Percentiles rank a stretch among this genome's conserved stretches.
Evolutionary conservation across 192 early-diverging fungal genomes (phyloP).

Genomic region (Entomortierella parvispora): DNA sequence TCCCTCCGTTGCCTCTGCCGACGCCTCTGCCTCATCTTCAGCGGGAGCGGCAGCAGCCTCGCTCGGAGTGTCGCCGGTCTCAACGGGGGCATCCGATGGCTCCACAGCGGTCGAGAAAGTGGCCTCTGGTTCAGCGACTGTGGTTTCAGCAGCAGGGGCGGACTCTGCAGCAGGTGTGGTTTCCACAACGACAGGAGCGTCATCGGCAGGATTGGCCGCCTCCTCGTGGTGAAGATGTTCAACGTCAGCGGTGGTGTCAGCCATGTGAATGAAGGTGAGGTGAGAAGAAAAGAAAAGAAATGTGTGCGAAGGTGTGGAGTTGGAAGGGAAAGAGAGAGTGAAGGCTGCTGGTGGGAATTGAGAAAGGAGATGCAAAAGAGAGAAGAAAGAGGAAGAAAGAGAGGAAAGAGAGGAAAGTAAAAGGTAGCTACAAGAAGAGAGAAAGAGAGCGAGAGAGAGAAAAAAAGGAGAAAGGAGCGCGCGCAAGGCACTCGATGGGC

Average conservation of each 20-base stretch:
- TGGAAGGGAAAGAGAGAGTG: not conserved
- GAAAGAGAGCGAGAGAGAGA: not conserved
- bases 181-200: not conserved
- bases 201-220: not conserved
- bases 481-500: too few species aligned
- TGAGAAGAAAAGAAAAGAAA: not conserved
- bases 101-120: constrained; percentile 46
- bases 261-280: constrained; percentile 9
- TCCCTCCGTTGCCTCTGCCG: constrained; percentile 1
- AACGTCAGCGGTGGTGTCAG: constrained; percentile 12
- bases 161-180: not conserved
- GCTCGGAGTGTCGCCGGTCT: constrained; percentile 32
- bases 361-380: not conserved
- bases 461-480: not conserved
- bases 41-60: not conserved
- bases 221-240: constrained; percentile 3
- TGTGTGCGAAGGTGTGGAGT: not conserved
- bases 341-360: not conserved
- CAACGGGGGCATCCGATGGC: constrained; percentile 29
- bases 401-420: not conserved
- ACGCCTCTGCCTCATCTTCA: not conserved
- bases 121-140: constrained; percentile 14
- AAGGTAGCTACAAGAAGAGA: not conserved
- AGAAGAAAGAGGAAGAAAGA: constrained; percentile 3
- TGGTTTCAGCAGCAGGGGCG: not conserved